Evolutionary conservation across 2,329 filamentous ascomycete species (phyloP), one percentile per base, ranked within the genome.

Genomic region (Rachicladosporium sp.): DNA sequence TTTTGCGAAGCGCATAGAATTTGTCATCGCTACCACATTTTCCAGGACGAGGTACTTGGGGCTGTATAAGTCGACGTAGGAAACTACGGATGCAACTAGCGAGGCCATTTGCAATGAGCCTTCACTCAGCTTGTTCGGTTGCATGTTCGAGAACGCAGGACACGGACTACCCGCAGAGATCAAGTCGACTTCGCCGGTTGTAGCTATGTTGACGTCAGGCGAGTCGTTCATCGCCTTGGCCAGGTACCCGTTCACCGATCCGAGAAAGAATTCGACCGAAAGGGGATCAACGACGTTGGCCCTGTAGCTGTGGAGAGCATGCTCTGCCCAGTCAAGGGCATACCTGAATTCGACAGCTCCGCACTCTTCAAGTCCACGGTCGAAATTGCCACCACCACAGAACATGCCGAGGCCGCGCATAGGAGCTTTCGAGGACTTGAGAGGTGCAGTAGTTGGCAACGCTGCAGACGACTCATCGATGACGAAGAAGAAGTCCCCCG

Each of bases 371-470:
- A 93, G 64, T 0, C 83, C 84, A 23, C 81, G 70, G 4, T 83
- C 84, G 37, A 91, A 76, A 38, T 80, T 86, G 0, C 85, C 84
- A 11, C 80, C 79, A 1, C 85, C 85, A 47, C 80, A 85, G 51
- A 85, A 93, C 0, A 91, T 62, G 46, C 86, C 82, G 3, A 89
- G 60, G 0, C 78, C 80, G 33, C 23, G 43, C 3, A 57, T 36
- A 11, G 39, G 39, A 11, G 23, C 21, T 23, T 4, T 23, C 21
- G 21, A 23, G 6, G 21, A 6, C 21, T 23, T 23, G 6, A 23
- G 21, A 23, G 21, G 4, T 23, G 21, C 21, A 23, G 21, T 23
- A 23, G 21, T 23, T 23, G 21, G 21, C 21, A 23, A 4, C 21
- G 21, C 21, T 23, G 21, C 6, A 23, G 21, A 23, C 21, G 21